Base-by-base conservation (phyloP, 169 alveolate genomes). In the Hepatocystis sp. region DNA sequence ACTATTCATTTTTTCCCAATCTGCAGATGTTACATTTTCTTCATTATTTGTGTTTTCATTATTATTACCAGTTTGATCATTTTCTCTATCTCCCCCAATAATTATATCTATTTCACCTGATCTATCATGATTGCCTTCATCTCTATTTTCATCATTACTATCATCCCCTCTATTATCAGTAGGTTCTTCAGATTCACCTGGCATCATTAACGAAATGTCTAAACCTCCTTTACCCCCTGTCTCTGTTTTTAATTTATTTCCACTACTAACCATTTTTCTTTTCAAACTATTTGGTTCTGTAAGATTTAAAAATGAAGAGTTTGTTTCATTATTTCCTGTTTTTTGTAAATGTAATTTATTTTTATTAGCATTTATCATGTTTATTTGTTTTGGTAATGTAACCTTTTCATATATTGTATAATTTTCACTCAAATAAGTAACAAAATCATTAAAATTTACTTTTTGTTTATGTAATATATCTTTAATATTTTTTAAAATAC, bases 341-440 rank as follows among this genome's bases (percentile, higher is more conserved):
- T 1, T 55, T 28, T 5, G 10, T 55, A 55, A 7, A 27, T 10
- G n/a, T 13, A 7, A 13, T 47, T 47, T 47, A 15, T 46, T 46
- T 23, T 4, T 23, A 63, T 64, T 42, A 0, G 15, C 4, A 64
- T 25, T 44, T 42, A 42, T 64, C 23, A n/a, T n/a, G n/a, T n/a
- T n/a, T n/a, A n/a, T n/a, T n/a, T n/a, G n/a, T n/a, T 27, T 42
- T 17, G 15, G 1, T 1, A n/a, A 30, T 2, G 32, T 0, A 21
- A 44, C 56, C 25, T 46, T 39, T 58, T 76, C 88, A 51, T 76
- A 76, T 4, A 63, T 76, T 8, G 28, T 56, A 58, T 76, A 76
- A 25, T 49, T 40, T 58, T 76, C 88, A 76, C 88, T 76, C 17
- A 76, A 17, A 30, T 58, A 76, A 3, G 88, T 58, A n/a, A 76